Evolutionary conservation across 768 basidiomycete species (phyloP), one percentile per base, ranked within the genome.

Genomic region (Russula earlei): DNA sequence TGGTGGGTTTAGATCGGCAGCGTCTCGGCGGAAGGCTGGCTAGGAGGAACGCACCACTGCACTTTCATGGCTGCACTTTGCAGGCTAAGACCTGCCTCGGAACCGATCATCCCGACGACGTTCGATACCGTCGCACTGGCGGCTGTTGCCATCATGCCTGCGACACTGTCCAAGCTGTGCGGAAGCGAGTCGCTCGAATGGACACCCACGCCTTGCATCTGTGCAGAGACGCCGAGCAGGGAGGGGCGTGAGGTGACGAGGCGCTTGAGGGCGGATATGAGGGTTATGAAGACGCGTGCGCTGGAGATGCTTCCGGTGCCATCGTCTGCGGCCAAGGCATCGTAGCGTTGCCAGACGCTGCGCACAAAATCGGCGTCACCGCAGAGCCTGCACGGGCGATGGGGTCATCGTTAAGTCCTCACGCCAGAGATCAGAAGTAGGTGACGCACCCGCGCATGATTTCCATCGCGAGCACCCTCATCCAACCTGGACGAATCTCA

Each of bases 221-320:
- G 87, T 4, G 82, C 68, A 36, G 80, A 74, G 7, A 87, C 79
- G 2, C 95, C 95, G 2, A 98, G 79, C 0, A 95, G 66, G 1
- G 80, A 75, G 0, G 95, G 95, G 58, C 87, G 93, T 69, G 96
- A 92, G 0, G 91, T 92, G 9, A 93, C 78, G 5, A 97, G 74
- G 19, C 92, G 80, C 62, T 91, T 91, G 52, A 99, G 74, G 0
- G 90, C 83, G 0, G 88, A 82, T 38, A 98, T 79, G 41, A 98
- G 76, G 14, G 83, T 80, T 8, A 75, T 79, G 65, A 94, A 87
- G 10, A 91, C 78, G 51, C 85, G 85, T 17, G 85, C 82, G 36
- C 80, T 80, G 0, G 75, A 67, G 1, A 17, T 85, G 12, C 84
- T 79, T 31, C 77, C 73, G 44, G 84, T 74, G 54, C 83, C 80